phyloP scores from a whole-genome alignment of 352 stramenopile genomes.

The Pythium folliculosum region DNA sequence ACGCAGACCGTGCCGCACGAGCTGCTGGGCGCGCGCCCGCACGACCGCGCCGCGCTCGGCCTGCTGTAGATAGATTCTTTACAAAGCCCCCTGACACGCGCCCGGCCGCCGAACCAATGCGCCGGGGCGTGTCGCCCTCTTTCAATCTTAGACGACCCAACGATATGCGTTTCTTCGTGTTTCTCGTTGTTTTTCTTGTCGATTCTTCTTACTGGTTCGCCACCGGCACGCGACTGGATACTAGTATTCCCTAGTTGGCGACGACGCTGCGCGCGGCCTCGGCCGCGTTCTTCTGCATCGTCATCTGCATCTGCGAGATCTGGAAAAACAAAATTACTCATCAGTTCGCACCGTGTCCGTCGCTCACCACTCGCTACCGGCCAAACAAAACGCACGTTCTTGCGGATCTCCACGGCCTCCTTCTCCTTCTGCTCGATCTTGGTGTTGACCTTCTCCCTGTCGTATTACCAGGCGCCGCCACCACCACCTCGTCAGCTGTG shows the following conservation, averaged over 20 bases:
- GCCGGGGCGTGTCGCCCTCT: too few species aligned
- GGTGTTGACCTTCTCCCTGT: conserved; percentile 82
- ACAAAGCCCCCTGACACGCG: neutral
- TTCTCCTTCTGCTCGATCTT: conserved; percentile 92
- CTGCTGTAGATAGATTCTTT: conserved; percentile 17
- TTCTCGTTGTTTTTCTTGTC: too few species aligned
- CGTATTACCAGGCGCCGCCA: too few species aligned
- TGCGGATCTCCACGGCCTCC: conserved; percentile 86
- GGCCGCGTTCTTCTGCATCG: conserved; percentile 86
- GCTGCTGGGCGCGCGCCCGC: conserved; percentile 56
- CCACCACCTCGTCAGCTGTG: neutral
- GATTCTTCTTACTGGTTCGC: too few species aligned
- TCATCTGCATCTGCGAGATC: conserved; percentile 90
- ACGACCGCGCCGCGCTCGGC: conserved; percentile 20
- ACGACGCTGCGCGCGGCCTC: conserved; percentile 72
- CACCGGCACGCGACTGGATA: too few species aligned
- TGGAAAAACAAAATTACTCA: conserved; percentile 21
- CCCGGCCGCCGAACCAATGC: too few species aligned
- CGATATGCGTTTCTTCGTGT: too few species aligned
- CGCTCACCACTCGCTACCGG: neutral
- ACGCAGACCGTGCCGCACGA: conserved; percentile 46
- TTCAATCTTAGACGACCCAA: too few species aligned
- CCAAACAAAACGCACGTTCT: conserved; percentile 49
- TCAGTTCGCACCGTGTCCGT: neutral
- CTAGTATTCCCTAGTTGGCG: conserved; percentile 31